Conservation (phyloP, 345 rosid species). For the Heritiera fomes region DNA sequence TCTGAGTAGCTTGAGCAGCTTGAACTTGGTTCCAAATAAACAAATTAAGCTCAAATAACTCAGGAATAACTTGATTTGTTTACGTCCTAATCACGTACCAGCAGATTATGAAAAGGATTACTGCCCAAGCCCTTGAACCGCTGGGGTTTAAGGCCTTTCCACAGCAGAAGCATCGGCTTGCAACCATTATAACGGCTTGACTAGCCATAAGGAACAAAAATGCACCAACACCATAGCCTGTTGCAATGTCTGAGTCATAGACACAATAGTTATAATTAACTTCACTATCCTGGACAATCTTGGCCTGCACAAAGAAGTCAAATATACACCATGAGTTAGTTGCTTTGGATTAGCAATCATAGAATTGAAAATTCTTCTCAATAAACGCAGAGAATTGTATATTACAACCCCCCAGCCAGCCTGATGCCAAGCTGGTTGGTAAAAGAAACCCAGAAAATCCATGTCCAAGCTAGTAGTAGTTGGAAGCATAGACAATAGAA, state of each 20-base stretch:
- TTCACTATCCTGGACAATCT: constrained; percentile 47
- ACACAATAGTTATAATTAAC: constrained; percentile 53
- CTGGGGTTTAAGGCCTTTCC: constrained; percentile 77
- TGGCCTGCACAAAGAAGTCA: constrained; percentile 50
- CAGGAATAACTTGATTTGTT: no score
- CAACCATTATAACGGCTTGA: constrained; percentile 81
- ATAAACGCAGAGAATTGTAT: background rate
- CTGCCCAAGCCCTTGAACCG: constrained; percentile 86
- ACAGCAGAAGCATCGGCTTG: constrained; percentile 90
- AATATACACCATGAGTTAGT: background rate
- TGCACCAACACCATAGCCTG: constrained; percentile 87
- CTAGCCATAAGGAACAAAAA: constrained; percentile 68
- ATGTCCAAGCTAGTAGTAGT: background rate
- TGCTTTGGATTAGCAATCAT: background rate
- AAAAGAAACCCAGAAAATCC: background rate
- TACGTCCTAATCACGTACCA: constrained; percentile 42
- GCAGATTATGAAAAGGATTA: constrained; percentile 78
- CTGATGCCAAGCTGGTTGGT: background rate
- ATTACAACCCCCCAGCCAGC: background rate
- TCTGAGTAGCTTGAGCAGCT: no score
- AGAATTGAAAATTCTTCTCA: background rate
- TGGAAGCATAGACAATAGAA: background rate
- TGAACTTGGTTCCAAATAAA: no score
- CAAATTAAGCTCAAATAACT: no score
- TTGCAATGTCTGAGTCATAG: constrained; percentile 84